A percentile compares a stretch with the other conserved stretches of the same genome.
These are phyloP conservation scores for Anthracocystis walkeri DNA, from an alignment of 1,284 basidiomycete genomes.

Conservation along the genomic window DNA sequence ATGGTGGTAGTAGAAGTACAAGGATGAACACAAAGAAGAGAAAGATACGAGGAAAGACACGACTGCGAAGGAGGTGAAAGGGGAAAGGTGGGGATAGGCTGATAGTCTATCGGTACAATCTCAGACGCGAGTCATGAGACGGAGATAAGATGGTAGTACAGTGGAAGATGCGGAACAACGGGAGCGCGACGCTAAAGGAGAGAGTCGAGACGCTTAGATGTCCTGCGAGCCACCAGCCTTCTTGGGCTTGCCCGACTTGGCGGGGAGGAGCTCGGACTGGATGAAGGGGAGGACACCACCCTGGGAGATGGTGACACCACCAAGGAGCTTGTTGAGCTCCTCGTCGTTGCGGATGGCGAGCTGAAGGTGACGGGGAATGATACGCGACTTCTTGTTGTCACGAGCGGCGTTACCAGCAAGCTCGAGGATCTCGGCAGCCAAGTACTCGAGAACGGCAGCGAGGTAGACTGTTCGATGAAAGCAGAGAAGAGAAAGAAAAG, in stretches of 20 bases:
- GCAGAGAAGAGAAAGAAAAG: background rate
- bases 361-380: slow-evolving; percentile 92
- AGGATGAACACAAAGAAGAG: slow-evolving; percentile 57
- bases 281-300: slow-evolving; percentile 96
- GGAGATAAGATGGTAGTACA: slow-evolving; percentile 25
- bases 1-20: slow-evolving; percentile 61
- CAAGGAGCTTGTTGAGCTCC: slow-evolving; percentile 77
- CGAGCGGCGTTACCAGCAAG: slow-evolving; percentile 96
- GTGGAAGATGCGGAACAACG: slow-evolving; percentile 30
- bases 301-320: slow-evolving; percentile 76
- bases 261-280: slow-evolving; percentile 80
- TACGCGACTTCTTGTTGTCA: slow-evolving; percentile 94
- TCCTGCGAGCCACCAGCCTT: slow-evolving; percentile 70
- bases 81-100: slow-evolving; percentile 15
- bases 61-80: slow-evolving; percentile 8
- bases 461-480: slow-evolving; percentile 78
- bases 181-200: slow-evolving; percentile 7
- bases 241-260: slow-evolving; percentile 75
- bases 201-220: slow-evolving; percentile 36
- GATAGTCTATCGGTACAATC: slow-evolving; percentile 24
- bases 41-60: slow-evolving; percentile 28
- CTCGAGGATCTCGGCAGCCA: slow-evolving; percentile 91
- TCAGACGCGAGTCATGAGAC: slow-evolving; percentile 16
- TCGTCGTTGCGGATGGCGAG: slow-evolving; percentile 96
- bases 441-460: slow-evolving; percentile 88